Conservation (phyloP, 2,329 filamentous ascomycete species). For the Microcyclosporella mali region DNA sequence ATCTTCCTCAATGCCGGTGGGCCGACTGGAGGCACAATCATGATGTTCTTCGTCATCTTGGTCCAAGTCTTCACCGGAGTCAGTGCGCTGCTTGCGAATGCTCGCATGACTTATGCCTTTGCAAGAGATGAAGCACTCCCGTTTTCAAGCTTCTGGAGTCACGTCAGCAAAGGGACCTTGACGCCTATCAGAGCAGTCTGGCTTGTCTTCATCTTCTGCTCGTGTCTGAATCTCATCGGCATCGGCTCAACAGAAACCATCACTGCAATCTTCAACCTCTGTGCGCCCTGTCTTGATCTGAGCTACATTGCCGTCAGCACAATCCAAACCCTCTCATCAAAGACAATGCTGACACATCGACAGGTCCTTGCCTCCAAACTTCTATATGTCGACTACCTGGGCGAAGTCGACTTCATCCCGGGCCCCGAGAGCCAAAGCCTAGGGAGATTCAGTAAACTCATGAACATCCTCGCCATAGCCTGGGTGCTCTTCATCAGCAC, state of each 20-base stretch:
- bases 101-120: constrained; percentile 35
- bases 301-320: constrained; percentile 57
- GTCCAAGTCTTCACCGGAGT: constrained; percentile 61
- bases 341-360: neutral
- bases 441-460: constrained; percentile 51
- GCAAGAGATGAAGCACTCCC: constrained; percentile 37
- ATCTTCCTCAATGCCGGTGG: constrained; percentile 53
- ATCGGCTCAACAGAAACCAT: constrained; percentile 48
- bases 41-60: constrained; percentile 43
- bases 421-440: constrained; percentile 1
- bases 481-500: constrained; percentile 60
- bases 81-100: constrained; percentile 59
- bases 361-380: neutral
- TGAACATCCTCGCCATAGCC: constrained; percentile 45
- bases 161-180: constrained; percentile 46
- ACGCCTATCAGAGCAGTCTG: constrained; percentile 60
- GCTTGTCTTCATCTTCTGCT: constrained; percentile 56
- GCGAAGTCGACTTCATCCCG: constrained; percentile 46
- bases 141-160: constrained; percentile 33
- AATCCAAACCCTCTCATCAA: neutral
- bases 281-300: constrained; percentile 43
- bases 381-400: constrained; percentile 43
- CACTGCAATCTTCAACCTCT: constrained; percentile 44
- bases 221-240: constrained; percentile 46
- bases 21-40: constrained; percentile 17